Evolutionary conservation across 768 basidiomycete species (phyloP).

Genomic region (Neoboletus magnificus): DNA sequence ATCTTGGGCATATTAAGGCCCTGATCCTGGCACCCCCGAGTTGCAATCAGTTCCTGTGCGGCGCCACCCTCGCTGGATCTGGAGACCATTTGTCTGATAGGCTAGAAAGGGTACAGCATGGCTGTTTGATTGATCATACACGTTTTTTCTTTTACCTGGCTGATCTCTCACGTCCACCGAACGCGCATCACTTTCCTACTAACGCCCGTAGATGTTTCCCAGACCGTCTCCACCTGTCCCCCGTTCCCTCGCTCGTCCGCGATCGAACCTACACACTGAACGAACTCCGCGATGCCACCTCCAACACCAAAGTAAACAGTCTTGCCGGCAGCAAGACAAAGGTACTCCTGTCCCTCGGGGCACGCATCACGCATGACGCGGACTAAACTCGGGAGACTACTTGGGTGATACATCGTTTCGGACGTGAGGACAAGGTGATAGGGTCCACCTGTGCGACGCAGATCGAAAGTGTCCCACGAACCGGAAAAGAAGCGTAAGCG

Average conservation of each 20-base stretch:
- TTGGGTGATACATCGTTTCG: slow-evolving; percentile 85
- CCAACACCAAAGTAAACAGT: slow-evolving; percentile 95
- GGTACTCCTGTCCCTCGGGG: slow-evolving; percentile 12
- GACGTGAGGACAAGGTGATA: slow-evolving; percentile 83
- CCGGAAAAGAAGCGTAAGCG: slow-evolving; percentile 76
- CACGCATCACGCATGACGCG: slow-evolving; percentile 45
- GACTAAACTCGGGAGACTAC: slow-evolving; percentile 61
- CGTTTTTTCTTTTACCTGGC: too few relatives aligned
- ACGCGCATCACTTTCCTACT: slow-evolving; percentile 69
- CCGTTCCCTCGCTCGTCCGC: background rate
- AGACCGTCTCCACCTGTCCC: slow-evolving; percentile 55
- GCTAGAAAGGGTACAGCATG: background rate
- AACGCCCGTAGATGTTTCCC: slow-evolving; percentile 67
- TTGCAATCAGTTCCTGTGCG: background rate
- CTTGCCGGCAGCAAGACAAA: slow-evolving; percentile 86
- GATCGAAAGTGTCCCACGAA: slow-evolving; percentile 65
- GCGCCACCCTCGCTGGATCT: background rate
- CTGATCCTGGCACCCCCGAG: background rate
- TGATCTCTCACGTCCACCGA: slow-evolving; percentile 39
- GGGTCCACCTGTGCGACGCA: slow-evolving; percentile 28
- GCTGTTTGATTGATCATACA: background rate
- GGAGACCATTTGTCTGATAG: background rate
- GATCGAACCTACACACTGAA: slow-evolving; percentile 41
- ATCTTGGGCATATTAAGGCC: background rate
- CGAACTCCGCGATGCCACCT: slow-evolving; percentile 77